phyloP scores from a whole-genome alignment of 192 early-diverging fungal genomes.

The Rhizophagus prolifer region DNA sequence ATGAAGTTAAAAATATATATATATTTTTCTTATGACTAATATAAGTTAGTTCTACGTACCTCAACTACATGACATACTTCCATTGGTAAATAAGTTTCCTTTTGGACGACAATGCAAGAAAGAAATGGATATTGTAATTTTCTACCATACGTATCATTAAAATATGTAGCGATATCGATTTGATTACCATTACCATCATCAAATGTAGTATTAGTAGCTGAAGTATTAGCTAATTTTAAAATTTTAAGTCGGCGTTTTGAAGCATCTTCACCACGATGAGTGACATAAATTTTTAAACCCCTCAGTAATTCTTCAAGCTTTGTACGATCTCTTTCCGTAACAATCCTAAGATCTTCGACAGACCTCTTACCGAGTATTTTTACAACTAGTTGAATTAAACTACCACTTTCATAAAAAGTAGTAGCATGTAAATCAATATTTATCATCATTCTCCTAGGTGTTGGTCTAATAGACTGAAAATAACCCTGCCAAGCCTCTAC shows the following conservation, averaged over 20 bases:
- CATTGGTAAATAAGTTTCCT: constrained; percentile 76
- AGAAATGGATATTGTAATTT: constrained; percentile 75
- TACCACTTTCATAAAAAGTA: constrained; percentile 63
- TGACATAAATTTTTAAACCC: constrained; percentile 55
- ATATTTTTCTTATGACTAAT: too few relatives aligned
- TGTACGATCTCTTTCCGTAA: constrained; percentile 43
- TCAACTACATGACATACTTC: constrained; percentile 82
- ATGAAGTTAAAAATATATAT: too few relatives aligned
- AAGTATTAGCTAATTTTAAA: constrained; percentile 59
- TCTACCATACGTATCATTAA: constrained; percentile 68
- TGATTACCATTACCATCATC: constrained; percentile 48
- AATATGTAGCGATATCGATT: constrained; percentile 77
- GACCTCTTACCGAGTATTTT: constrained; percentile 61
- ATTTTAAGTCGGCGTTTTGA: constrained; percentile 69
- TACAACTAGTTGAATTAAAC: constrained; percentile 71
- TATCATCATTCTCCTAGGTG: constrained; percentile 56
- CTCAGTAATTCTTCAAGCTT: constrained; percentile 54
- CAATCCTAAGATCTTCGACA: constrained; percentile 43
- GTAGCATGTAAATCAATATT: constrained; percentile 73
- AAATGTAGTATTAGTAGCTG: constrained; percentile 62
- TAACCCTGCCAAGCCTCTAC: constrained; percentile 92
- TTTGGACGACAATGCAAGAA: constrained; percentile 75
- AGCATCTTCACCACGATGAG: constrained; percentile 43
- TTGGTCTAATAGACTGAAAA: constrained; percentile 78
- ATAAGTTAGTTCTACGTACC: constrained; percentile 9